Conservation (phyloP, 2,329 filamentous ascomycete genomes). For the Calonectria pseudoreteaudii region DNA sequence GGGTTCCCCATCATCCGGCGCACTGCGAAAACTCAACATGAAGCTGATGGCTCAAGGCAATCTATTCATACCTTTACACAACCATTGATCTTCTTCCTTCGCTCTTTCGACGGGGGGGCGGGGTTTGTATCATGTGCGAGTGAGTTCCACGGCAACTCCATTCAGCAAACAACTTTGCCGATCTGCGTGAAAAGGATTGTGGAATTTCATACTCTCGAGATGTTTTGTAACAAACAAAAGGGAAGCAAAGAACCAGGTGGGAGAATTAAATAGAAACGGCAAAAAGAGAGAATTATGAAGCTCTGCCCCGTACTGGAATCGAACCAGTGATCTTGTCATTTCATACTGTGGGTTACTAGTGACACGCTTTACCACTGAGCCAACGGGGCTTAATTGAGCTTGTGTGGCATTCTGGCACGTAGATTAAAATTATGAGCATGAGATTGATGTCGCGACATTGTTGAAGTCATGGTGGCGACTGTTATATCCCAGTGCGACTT, state of each 20-base stretch:
- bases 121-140: neutral
- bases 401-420: neutral
- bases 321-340: conserved; percentile 51
- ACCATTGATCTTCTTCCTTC: neutral
- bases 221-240: neutral
- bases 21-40: neutral
- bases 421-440: neutral
- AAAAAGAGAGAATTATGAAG: too few species aligned
- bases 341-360: conserved; percentile 41
- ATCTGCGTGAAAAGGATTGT: neutral
- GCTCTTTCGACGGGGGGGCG: neutral
- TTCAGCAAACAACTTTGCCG: neutral
- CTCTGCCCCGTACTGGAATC: conserved; percentile 49
- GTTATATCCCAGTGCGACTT: neutral
- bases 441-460: neutral
- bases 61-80: neutral
- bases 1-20: neutral
- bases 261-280: too few species aligned
- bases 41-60: neutral
- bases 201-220: neutral
- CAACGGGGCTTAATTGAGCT: conserved; percentile 42
- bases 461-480: neutral
- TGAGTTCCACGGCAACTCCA: neutral
- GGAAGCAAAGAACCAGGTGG: neutral
- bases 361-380: conserved; percentile 52